These are phyloP conservation scores for Boletales sp. DNA, from an alignment of 768 basidiomycete species.

Conservation along the genomic window DNA sequence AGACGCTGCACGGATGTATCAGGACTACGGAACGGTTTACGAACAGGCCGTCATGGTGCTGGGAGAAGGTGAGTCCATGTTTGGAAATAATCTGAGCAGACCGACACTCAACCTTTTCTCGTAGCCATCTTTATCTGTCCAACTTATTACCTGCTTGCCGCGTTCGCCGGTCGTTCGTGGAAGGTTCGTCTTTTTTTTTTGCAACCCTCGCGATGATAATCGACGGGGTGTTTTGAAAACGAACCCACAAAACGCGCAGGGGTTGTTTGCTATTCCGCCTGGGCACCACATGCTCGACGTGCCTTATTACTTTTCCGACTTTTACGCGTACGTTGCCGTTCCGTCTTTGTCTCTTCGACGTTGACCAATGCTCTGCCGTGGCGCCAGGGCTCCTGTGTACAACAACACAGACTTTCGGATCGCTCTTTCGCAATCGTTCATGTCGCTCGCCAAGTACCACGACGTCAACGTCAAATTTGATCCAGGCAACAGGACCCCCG, in stretches of 20 bases:
- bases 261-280: slow-evolving; percentile 29
- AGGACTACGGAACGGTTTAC: slow-evolving; percentile 27
- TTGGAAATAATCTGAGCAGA: too few relatives aligned
- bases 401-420: slow-evolving; percentile 27
- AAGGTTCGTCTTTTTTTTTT: slow-evolving; percentile 24
- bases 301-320: slow-evolving; percentile 38
- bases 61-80: slow-evolving; percentile 37
- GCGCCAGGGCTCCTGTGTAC: slow-evolving; percentile 8
- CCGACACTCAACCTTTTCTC: background rate
- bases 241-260: slow-evolving; percentile 15
- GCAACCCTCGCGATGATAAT: slow-evolving; percentile 15
- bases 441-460: slow-evolving; percentile 18
- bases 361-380: background rate
- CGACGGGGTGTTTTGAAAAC: too few relatives aligned
- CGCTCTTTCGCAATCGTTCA: slow-evolving; percentile 26
- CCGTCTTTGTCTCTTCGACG: too few relatives aligned
- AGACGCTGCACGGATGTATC: slow-evolving; percentile 29
- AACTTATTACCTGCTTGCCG: slow-evolving; percentile 27
- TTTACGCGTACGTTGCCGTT: too few relatives aligned
- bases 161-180: slow-evolving; percentile 32
- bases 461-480: slow-evolving; percentile 22
- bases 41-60: slow-evolving; percentile 35
- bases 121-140: slow-evolving; percentile 37
- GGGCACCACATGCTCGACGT: slow-evolving; percentile 33
- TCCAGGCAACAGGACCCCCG: slow-evolving; percentile 12